Base-by-base conservation (phyloP, 345 rosid species). In the Populus simonii region DNA sequence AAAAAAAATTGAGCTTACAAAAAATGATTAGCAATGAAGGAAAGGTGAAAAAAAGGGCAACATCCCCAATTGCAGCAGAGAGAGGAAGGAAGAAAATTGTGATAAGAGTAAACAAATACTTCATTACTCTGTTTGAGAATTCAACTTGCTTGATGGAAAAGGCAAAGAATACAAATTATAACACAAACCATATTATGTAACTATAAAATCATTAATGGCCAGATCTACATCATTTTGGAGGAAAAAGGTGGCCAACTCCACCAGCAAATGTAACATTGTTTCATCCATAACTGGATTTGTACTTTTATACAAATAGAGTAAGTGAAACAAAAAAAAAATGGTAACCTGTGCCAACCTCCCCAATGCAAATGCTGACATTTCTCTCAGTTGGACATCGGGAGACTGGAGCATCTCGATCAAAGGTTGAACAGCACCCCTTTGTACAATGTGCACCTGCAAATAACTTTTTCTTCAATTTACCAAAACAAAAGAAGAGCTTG, bases 301-400 rank as follows among this genome's bases (percentile, higher is more conserved):
- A 71, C 27, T 76, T 5, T 12, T 18, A 45, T 57, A 45, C 45
- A 29, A 39, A 74, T 39, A 16, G 59, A 65, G 15, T 0, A 39
- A 16, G 73, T 13, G 29, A 59, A 59, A 25, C 29, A 59, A 59
- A 59, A 59, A 59, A 59, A 17, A 76, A 33, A 77, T 76, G 78
- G 71, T 80, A 77, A 96, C 99, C 99, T 93, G 99, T 8, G 99
- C 99, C 92, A 96, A 85, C 83, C 99, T 91, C 90, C 99, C 99
- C 85, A 96, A 83, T 76, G 99, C 99, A 90, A 96, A 96, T 77
- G 99, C 98, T 5, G 99, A 92, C 99, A 96, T 96, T 88, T 96
- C 99, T 84, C 90, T 91, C 86, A 96, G 84, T 83, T 96, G 99
- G 33, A 93, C 88, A 77, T 96, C 99, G 0, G 86, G 77, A 53